These are phyloP conservation scores for Mycena citricolor DNA, from an alignment of 1,284 basidiomycete species.

Conservation along the genomic window DNA sequence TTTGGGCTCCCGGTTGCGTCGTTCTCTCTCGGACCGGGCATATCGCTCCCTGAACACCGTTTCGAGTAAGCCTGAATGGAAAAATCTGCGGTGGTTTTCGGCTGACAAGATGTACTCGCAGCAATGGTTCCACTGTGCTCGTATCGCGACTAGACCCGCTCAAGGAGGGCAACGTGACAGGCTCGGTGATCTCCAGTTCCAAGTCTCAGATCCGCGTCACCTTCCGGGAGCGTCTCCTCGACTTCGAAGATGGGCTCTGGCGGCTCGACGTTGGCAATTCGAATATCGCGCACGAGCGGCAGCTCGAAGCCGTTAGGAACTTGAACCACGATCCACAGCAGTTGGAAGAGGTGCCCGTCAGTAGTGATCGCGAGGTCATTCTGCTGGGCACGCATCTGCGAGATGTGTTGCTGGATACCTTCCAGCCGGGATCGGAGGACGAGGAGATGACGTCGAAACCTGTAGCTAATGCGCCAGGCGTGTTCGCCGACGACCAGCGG, in stretches of 20 bases:
- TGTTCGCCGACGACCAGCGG: conserved; percentile 67
- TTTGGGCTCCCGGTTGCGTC: conserved; percentile 63
- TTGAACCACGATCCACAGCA: conserved; percentile 56
- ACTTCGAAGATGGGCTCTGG: conserved; percentile 54
- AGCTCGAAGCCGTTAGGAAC: conserved; percentile 63
- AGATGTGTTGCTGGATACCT: conserved; percentile 61
- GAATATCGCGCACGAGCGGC: conserved; percentile 68
- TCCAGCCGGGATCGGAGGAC: conserved; percentile 35
- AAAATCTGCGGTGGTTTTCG: too few relatives aligned
- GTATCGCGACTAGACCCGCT: conserved; percentile 65
- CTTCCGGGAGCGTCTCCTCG: conserved; percentile 52
- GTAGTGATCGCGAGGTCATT: conserved; percentile 41
- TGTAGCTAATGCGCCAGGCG: conserved; percentile 36
- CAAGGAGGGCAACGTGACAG: conserved; percentile 45
- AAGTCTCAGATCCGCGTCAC: conserved; percentile 54
- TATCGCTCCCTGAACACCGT: conserved; percentile 55
- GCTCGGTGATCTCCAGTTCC: conserved; percentile 52
- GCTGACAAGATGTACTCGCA: conserved; percentile 31
- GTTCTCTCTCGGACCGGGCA: conserved; percentile 58
- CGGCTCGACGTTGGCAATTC: conserved; percentile 73
- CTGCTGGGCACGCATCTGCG: conserved; percentile 69
- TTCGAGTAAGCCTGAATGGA: conserved; percentile 62
- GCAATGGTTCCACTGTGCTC: conserved; percentile 65
- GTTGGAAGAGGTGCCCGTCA: conserved; percentile 37
- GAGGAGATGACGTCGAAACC: conserved; percentile 36